phyloP scores from a whole-genome alignment of 2,329 filamentous ascomycete species.

The Talaromyces islandicus region DNA sequence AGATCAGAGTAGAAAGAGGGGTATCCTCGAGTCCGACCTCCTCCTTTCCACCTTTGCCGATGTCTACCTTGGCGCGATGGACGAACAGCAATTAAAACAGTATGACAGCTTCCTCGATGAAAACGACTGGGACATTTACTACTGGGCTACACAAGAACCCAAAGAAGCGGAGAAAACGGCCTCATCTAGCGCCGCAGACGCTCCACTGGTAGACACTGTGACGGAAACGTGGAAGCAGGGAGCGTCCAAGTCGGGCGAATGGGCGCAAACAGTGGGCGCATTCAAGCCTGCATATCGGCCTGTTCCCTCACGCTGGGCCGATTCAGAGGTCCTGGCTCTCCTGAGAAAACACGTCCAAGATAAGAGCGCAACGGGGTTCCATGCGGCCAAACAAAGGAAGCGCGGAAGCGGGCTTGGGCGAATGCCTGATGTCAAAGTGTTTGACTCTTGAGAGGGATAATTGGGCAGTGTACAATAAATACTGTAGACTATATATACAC shows the following conservation, averaged over 20 bases:
- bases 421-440: slow-evolving; percentile 43
- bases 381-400: slow-evolving; percentile 33
- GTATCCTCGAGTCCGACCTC: slow-evolving; percentile 91
- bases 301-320: slow-evolving; percentile 78
- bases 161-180: slow-evolving; percentile 45
- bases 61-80: slow-evolving; percentile 69
- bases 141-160: slow-evolving; percentile 91
- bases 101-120: slow-evolving; percentile 95
- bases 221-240: slow-evolving; percentile 47
- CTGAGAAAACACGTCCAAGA: slow-evolving; percentile 74
- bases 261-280: slow-evolving; percentile 92
- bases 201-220: slow-evolving; percentile 28
- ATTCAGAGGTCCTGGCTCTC: slow-evolving; percentile 70
- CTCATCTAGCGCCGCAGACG: slow-evolving; percentile 18
- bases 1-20: slow-evolving; percentile 97
- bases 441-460: slow-evolving; percentile 20
- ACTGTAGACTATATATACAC: background rate
- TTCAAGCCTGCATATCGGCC: slow-evolving; percentile 92
- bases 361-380: slow-evolving; percentile 51
- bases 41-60: slow-evolving; percentile 94
- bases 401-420: slow-evolving; percentile 36
- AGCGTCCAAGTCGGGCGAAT: slow-evolving; percentile 65
- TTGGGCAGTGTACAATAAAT: background rate
- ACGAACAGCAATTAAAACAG: slow-evolving; percentile 63
- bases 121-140: slow-evolving; percentile 99